phyloP scores from a whole-genome alignment of 352 stramenopile genomes.

The Plasmopara halstedii region DNA sequence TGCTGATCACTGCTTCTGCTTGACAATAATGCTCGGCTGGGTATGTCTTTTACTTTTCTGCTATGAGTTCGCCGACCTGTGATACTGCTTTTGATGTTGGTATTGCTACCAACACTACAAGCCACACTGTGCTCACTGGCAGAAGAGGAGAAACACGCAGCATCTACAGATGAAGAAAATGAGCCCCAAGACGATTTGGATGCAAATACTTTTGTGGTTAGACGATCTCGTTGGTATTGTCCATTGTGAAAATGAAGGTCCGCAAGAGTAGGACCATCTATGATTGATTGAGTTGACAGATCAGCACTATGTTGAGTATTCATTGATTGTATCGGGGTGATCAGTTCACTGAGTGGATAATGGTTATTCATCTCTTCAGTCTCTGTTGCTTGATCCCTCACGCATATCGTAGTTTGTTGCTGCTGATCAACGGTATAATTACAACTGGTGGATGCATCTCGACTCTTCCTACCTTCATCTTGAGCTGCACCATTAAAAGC shows the following conservation, averaged over 20 bases:
- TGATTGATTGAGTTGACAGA: not conserved
- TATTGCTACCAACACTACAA: not conserved
- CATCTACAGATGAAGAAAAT: conserved; percentile 1
- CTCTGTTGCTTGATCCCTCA: conserved; percentile 18
- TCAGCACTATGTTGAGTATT: not conserved
- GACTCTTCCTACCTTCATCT: not conserved
- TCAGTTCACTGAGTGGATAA: not conserved
- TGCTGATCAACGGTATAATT: conserved; percentile 4
- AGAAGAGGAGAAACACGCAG: conserved; percentile 1
- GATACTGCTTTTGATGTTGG: not conserved
- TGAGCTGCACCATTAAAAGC: too few relatives aligned
- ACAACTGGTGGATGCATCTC: not conserved
- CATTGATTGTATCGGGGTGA: not conserved
- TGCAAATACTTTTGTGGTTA: not conserved
- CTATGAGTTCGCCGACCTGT: conserved; percentile 4
- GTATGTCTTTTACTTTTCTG: conserved; percentile 1
- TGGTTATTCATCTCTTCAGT: conserved; percentile 2
- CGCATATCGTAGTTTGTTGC: conserved; percentile 9
- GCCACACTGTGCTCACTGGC: conserved; percentile 8
- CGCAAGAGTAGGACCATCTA: conserved; percentile 13
- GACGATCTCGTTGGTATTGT: not conserved
- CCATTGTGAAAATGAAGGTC: conserved; percentile 4
- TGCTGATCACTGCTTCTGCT: not conserved
- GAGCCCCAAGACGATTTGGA: conserved; percentile 3
- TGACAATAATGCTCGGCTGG: not conserved